Evolutionary conservation across 192 early-diverging fungal genomes (phyloP).

Genomic region (Haplosporangium gracile): DNA sequence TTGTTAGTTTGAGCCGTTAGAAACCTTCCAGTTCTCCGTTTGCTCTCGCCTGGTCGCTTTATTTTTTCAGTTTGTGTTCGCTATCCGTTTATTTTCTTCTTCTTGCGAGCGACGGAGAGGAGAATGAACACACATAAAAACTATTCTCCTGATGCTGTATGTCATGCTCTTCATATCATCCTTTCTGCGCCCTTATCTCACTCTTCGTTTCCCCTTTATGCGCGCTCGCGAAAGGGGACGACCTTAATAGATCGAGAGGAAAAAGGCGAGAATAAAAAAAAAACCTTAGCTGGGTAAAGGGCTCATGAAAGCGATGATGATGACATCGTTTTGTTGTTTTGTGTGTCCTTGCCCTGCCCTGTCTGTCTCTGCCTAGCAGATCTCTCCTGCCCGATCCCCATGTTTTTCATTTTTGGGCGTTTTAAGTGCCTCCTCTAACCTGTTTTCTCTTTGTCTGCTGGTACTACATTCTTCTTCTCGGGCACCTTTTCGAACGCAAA

Average conservation of each 20-base stretch:
- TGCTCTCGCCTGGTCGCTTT: no score
- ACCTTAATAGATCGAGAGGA: not conserved
- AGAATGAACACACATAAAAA: no score
- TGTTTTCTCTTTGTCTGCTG: not conserved
- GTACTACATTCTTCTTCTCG: not conserved
- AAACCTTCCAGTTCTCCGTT: no score
- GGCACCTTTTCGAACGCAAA: not conserved
- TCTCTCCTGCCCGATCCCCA: conserved; percentile 4
- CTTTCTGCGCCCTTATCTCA: no score
- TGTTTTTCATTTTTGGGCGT: not conserved
- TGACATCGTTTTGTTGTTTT: not conserved
- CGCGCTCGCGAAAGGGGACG: not conserved
- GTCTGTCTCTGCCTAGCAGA: not conserved
- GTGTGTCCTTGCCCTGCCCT: not conserved
- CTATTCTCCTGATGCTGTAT: no score
- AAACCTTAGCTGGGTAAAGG: not conserved
- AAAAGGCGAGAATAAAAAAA: not conserved
- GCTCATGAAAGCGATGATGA: not conserved
- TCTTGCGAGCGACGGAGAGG: no score
- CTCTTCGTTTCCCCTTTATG: not conserved
- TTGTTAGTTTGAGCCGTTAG: no score
- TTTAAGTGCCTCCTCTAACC: not conserved
- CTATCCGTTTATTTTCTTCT: no score
- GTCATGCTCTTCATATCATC: no score
- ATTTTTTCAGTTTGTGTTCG: no score